A percentile compares a stretch with the other conserved stretches of the same genome.
These are phyloP conservation scores for Aegilops speltoides DNA, from an alignment of 176 grass and related monocot genomes.

Conservation along the genomic window DNA sequence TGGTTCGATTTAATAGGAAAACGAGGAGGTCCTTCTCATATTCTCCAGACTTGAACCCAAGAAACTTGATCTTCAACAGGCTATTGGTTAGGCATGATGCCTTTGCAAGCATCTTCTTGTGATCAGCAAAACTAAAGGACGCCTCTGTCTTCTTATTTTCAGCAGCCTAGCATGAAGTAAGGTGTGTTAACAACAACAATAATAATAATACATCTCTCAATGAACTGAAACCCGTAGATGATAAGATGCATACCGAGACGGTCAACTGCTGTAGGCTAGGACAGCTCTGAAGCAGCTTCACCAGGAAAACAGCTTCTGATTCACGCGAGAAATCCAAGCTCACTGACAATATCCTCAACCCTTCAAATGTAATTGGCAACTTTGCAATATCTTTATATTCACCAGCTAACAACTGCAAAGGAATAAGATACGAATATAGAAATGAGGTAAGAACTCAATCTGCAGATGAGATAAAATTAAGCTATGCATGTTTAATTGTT, in stretches of 20 bases:
- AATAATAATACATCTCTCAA: not conserved
- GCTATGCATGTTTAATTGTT: not conserved
- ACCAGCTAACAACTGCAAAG: constrained; percentile 31
- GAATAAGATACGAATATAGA: not conserved
- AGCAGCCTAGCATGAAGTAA: constrained; percentile 31
- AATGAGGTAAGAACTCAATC: not conserved
- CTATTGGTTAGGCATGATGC: constrained; percentile 30
- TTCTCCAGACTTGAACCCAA: constrained; percentile 30
- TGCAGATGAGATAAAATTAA: not conserved
- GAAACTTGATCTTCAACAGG: constrained; percentile 35
- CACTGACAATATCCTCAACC: constrained; percentile 36
- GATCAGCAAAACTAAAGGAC: not conserved
- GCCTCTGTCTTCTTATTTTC: not conserved
- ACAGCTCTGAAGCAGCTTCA: constrained; percentile 52
- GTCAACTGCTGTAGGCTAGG: constrained; percentile 26
- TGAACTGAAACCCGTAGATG: not conserved
- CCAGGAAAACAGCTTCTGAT: constrained; percentile 13
- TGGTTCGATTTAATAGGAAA: constrained; percentile 28
- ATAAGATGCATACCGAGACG: constrained; percentile 41
- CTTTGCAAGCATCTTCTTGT: constrained; percentile 22
- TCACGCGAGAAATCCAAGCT: constrained; percentile 30
- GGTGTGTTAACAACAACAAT: constrained; percentile 6
- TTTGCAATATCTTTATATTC: constrained; percentile 36
- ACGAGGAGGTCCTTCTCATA: constrained; percentile 22
- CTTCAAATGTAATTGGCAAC: constrained; percentile 31